Evolutionary conservation across 352 stramenopile genomes (phyloP).

Genomic region (Pythium sukuiense): DNA sequence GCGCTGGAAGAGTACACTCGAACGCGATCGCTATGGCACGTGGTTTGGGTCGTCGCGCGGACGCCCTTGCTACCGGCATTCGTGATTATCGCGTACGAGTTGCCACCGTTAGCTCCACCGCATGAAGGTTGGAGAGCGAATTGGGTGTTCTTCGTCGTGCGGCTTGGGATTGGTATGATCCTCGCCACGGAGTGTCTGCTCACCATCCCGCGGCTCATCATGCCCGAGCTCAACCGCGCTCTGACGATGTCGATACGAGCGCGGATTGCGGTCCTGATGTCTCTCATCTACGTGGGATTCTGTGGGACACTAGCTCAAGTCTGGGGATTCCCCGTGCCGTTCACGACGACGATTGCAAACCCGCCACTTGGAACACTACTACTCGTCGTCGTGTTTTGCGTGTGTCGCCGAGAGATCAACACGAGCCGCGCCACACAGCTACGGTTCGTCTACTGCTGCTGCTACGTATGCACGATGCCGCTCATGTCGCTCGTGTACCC

Average conservation of each 20-base stretch:
- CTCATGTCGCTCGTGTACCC: conserved; percentile 4
- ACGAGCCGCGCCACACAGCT: no score
- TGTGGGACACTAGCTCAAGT: no score
- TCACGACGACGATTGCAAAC: background rate
- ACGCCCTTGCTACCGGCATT: background rate
- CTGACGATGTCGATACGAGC: background rate
- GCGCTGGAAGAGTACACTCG: background rate
- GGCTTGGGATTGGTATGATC: background rate
- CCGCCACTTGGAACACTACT: background rate
- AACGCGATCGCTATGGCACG: background rate
- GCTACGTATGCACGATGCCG: background rate
- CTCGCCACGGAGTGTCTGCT: background rate
- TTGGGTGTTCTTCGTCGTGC: conserved; percentile 1
- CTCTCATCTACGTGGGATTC: no score
- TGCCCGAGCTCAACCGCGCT: background rate
- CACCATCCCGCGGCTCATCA: no score
- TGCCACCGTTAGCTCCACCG: background rate
- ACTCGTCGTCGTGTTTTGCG: background rate
- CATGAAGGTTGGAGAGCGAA: no score
- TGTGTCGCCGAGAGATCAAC: background rate
- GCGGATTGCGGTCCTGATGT: background rate
- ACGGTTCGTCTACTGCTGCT: no score
- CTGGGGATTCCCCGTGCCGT: conserved; percentile 8
- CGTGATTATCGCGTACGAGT: background rate
- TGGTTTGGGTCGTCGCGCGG: background rate